Evolutionary conservation across 2,329 filamentous ascomycete species (phyloP).

Genomic region (Monosporascus sp.): DNA sequence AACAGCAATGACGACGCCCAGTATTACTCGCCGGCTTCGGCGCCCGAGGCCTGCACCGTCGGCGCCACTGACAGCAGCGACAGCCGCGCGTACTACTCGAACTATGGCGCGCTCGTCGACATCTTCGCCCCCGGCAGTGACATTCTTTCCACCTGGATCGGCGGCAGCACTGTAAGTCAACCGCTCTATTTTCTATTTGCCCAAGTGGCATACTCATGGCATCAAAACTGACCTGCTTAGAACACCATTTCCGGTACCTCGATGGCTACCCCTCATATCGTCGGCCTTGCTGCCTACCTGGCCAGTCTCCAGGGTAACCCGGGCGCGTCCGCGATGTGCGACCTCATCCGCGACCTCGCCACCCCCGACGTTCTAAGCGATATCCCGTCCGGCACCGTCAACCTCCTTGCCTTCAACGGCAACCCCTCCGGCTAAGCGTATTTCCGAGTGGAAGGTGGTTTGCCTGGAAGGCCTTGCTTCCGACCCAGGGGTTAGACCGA

Average conservation of each 20-base stretch:
- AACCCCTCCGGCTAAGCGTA: slow-evolving; percentile 8
- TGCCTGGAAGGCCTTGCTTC: not conserved
- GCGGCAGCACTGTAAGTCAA: slow-evolving; percentile 20
- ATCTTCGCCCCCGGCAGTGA: slow-evolving; percentile 38
- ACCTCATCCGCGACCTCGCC: slow-evolving; percentile 34
- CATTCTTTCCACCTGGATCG: slow-evolving; percentile 36
- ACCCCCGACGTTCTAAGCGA: slow-evolving; percentile 32
- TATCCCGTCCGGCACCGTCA: slow-evolving; percentile 28
- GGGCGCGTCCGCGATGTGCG: slow-evolving; percentile 36
- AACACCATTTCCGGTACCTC: slow-evolving; percentile 51
- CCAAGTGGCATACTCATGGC: not conserved
- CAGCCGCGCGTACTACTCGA: slow-evolving; percentile 38
- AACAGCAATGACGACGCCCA: slow-evolving; percentile 38
- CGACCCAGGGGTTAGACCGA: not conserved
- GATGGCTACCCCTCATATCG: slow-evolving; percentile 57
- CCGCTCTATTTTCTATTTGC: not conserved
- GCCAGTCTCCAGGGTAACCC: slow-evolving; percentile 33
- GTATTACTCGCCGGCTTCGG: slow-evolving; percentile 42
- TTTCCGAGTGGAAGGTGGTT: not conserved
- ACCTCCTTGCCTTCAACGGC: slow-evolving; percentile 30
- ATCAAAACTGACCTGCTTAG: slow-evolving; percentile 26
- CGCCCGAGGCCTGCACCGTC: slow-evolving; percentile 44
- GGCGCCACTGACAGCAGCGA: slow-evolving; percentile 39
- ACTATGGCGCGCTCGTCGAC: slow-evolving; percentile 41
- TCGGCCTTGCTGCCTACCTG: slow-evolving; percentile 54